Evolutionary conservation across 805 yeast genomes (phyloP), one percentile per base, ranked within the genome.

Genomic region (Torulaspora maleeae): DNA sequence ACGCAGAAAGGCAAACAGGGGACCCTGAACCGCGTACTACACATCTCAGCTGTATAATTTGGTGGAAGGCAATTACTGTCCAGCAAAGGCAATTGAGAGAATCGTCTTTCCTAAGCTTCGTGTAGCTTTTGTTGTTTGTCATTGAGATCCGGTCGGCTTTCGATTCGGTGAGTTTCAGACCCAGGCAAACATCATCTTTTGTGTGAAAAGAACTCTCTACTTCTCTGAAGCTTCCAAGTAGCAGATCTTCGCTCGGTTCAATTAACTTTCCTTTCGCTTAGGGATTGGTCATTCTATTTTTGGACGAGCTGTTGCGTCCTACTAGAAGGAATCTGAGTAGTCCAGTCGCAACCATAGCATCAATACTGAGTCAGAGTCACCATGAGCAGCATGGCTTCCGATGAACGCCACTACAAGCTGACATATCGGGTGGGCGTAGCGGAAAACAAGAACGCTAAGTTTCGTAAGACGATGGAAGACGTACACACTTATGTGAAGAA

Each of bases 401-500:
- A 38, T 27, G 43, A 29, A 12, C 44, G 41, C 27, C 43, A 49
- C n/a, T 68, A 68, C 50, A 63, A 85, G 33, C 71, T 83, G 16
- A 80, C 89, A 2, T 91, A 87, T 64, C 71, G 72, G 37, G 96
- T 89, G 12, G 97, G 97, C 3, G 95, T 91, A 7, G 79, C 95
- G n/a, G 96, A 89, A 55, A 90, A 88, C 64, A 80, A 82, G 52
- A 93, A 93, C 65, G 66, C 79, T 11, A 78, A 83, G 51, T 90
- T 80, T 62, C 74, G 99, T 46, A 79, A 84, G 41, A 79, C 89
- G 24, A 91, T 91, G 99, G 99, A 91, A 63, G 99, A 91, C 64
- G 93, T 91, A 6, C 98, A 91, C 64, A 86, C 95, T 0, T 87
- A 85, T 57, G 88, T 89, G 32, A 89, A 93, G 53, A 89, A 90